These are phyloP conservation scores for Boletus patriciae DNA, from an alignment of 768 basidiomycete genomes.

Conservation along the genomic window DNA sequence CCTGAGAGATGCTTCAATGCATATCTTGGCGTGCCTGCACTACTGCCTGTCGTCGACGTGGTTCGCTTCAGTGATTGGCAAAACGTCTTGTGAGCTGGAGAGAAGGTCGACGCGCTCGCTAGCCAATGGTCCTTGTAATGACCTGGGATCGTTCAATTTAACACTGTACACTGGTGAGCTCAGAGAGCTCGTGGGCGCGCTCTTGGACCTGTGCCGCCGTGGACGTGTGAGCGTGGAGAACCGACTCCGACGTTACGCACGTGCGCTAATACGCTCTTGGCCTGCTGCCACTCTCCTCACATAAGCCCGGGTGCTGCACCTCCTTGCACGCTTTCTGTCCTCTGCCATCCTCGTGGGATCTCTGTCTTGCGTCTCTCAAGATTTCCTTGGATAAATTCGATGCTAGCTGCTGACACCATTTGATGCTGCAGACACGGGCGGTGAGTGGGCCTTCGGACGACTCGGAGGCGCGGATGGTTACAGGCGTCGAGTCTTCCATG, in stretches of 20 bases:
- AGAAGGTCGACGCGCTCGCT: constrained; percentile 40
- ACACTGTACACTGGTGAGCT: neutral
- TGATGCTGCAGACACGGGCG: constrained; percentile 73
- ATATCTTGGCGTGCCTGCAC: constrained; percentile 16
- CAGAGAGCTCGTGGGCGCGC: too few relatives aligned
- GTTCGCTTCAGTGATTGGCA: constrained; percentile 8
- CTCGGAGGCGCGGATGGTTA: too few relatives aligned
- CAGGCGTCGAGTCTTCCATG: too few relatives aligned
- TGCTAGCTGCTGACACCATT: constrained; percentile 82
- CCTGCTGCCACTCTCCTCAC: constrained; percentile 43
- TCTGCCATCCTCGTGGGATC: constrained; percentile 45
- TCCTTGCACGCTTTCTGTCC: constrained; percentile 79
- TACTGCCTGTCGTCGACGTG: constrained; percentile 13
- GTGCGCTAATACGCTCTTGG: too few relatives aligned
- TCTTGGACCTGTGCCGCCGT: too few relatives aligned
- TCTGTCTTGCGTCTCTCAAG: constrained; percentile 62
- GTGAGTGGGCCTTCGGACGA: too few relatives aligned
- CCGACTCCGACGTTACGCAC: constrained; percentile 45
- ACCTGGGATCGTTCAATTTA: constrained; percentile 7
- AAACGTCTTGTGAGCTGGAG: constrained; percentile 21
- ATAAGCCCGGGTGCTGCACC: constrained; percentile 67
- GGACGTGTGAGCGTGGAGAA: constrained; percentile 15
- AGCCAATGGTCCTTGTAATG: constrained; percentile 32
- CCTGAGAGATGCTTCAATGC: neutral
- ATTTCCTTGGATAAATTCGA: constrained; percentile 91